Evolutionary conservation across 805 yeast genomes (phyloP).

Genomic region (Monosporozyma servazzii): DNA sequence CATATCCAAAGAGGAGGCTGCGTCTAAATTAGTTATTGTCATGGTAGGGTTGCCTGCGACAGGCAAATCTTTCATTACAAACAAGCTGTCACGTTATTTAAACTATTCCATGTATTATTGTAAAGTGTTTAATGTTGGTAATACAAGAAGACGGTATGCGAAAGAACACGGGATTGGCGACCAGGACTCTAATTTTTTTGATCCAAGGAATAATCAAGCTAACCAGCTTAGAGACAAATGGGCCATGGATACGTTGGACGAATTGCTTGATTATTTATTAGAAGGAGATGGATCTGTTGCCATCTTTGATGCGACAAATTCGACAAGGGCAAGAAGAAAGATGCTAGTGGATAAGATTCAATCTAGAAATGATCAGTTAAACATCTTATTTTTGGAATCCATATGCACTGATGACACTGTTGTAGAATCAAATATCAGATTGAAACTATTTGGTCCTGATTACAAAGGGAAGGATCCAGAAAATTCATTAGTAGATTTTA

Average conservation of each 20-base stretch:
- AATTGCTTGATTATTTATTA: conserved; percentile 68
- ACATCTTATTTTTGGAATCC: conserved; percentile 78
- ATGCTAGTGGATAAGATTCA: conserved; percentile 49
- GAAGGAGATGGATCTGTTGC: conserved; percentile 86
- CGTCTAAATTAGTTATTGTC: conserved; percentile 78
- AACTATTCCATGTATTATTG: conserved; percentile 93
- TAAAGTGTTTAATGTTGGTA: conserved; percentile 88
- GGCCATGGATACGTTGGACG: conserved; percentile 92
- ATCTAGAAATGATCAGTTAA: conserved; percentile 51
- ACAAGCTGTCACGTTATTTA: conserved; percentile 77
- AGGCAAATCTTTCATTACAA: conserved; percentile 89
- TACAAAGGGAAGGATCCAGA: conserved; percentile 78
- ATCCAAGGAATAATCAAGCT: conserved; percentile 63
- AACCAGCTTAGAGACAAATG: conserved; percentile 74
- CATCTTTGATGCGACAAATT: conserved; percentile 77
- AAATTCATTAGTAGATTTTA: conserved; percentile 70
- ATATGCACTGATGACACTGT: conserved; percentile 73
- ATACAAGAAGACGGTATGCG: conserved; percentile 75
- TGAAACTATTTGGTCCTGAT: conserved; percentile 89
- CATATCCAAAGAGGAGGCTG: conserved; percentile 57
- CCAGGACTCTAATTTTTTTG: conserved; percentile 79
- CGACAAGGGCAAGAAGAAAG: conserved; percentile 53
- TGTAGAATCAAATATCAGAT: conserved; percentile 72
- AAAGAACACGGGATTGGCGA: conserved; percentile 23
- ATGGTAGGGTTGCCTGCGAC: conserved; percentile 97